Conservation (phyloP, 208 protist species). For the Kentomonas sorsogonicus region DNA sequence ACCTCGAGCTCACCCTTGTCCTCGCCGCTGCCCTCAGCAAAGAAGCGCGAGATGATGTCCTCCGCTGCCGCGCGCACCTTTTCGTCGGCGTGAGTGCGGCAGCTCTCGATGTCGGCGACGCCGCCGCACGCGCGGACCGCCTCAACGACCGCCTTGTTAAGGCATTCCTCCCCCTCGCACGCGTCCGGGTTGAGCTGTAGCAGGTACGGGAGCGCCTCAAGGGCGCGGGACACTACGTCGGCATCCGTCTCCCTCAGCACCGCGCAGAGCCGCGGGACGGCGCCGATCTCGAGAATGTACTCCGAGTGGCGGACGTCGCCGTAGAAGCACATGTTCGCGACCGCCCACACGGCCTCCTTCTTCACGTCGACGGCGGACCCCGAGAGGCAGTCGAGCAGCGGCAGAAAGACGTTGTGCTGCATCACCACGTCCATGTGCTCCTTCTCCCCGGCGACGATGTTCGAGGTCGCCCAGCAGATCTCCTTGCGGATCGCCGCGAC, state of each 20-base stretch:
- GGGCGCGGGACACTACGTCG: constrained; percentile 92
- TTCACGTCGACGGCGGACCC: constrained; percentile 91
- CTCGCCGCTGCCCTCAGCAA: too few relatives aligned
- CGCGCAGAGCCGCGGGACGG: constrained; percentile 91
- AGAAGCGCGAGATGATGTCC: constrained; percentile 91
- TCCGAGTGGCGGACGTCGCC: constrained; percentile 88
- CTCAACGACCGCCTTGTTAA: constrained; percentile 61
- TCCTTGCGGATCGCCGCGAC: constrained; percentile 95
- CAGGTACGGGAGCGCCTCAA: constrained; percentile 96
- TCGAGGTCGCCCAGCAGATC: constrained; percentile 98
- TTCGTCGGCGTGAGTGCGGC: constrained; percentile 91
- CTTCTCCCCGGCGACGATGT: constrained; percentile 96
- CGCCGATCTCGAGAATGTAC: constrained; percentile 85
- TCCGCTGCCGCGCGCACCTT: constrained; percentile 93
- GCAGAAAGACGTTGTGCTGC: constrained; percentile 86
- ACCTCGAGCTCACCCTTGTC: too few relatives aligned
- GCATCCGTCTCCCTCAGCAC: constrained; percentile 81
- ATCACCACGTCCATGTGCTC: constrained; percentile 94
- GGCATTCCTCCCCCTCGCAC: constrained; percentile 17
- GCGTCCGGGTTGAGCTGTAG: constrained; percentile 75
- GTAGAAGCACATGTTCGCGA: constrained; percentile 94
- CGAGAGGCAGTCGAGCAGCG: constrained; percentile 88
- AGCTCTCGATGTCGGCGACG: constrained; percentile 90
- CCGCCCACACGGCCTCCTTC: constrained; percentile 98
- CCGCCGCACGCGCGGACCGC: constrained; percentile 92